A percentile compares a stretch with the other conserved stretches of the same genome.
phyloP scores from a whole-genome alignment of 169 alveolate genomes.

The Babesia divergens region DNA sequence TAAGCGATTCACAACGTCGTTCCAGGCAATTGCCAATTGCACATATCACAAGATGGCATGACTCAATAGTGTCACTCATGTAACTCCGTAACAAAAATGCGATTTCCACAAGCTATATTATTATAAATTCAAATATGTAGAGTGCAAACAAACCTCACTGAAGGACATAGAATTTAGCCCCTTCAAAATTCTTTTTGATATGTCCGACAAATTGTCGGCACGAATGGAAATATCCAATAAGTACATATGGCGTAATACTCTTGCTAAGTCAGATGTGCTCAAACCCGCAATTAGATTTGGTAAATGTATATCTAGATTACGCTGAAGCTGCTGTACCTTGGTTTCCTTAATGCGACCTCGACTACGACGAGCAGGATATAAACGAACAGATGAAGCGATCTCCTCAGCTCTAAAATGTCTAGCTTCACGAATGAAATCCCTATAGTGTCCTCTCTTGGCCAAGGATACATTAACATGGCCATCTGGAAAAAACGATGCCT shows the following conservation, averaged over 20 bases:
- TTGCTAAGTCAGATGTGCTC: constrained; percentile 13
- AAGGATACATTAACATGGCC: constrained; percentile 27
- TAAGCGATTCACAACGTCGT: background rate
- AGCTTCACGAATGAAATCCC: constrained; percentile 28
- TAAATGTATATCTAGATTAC: constrained; percentile 15
- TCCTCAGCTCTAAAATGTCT: constrained; percentile 24
- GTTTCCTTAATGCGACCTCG: background rate
- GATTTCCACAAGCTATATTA: background rate
- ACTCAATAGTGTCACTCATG: background rate
- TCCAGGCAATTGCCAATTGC: constrained; percentile 22
- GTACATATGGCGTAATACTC: constrained; percentile 27
- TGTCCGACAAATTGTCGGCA: constrained; percentile 1
- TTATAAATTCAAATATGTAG: background rate
- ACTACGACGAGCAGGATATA: constrained; percentile 19
- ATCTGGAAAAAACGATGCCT: constrained; percentile 38
- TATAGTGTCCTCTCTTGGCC: constrained; percentile 4
- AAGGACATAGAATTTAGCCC: constrained; percentile 1
- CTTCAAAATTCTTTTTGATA: constrained; percentile 3
- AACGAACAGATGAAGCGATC: background rate
- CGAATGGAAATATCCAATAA: constrained; percentile 14
- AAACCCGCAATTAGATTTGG: background rate
- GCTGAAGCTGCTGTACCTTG: constrained; percentile 8
- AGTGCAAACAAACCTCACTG: background rate
- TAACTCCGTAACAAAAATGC: background rate
- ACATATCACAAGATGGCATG: background rate